These are phyloP conservation scores for Metarhizium robertsii DNA, from an alignment of 2,329 filamentous ascomycete species.

Conservation along the genomic window DNA sequence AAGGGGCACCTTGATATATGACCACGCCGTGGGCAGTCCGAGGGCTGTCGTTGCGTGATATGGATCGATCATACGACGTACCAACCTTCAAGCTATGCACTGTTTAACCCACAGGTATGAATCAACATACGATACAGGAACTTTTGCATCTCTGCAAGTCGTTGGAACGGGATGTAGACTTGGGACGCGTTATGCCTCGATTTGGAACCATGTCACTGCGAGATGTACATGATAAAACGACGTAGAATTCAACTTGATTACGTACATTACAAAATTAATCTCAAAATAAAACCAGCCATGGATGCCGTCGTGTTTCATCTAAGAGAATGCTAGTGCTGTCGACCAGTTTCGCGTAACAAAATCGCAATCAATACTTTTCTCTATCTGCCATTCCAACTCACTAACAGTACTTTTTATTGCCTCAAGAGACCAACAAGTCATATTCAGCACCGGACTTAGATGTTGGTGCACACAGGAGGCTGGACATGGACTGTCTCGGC, in stretches of 20 bases:
- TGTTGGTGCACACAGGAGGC: not conserved
- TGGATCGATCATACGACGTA: not conserved
- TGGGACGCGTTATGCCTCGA: not conserved
- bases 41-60: not conserved
- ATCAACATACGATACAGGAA: not conserved
- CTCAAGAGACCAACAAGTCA: not conserved
- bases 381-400: not conserved
- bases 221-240: not conserved
- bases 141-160: not conserved
- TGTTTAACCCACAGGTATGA: not conserved
- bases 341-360: not conserved
- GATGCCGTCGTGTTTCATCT: not conserved
- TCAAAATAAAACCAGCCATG: not conserved
- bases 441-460: not conserved
- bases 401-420: not conserved
- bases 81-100: not conserved
- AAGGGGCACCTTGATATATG: no score
- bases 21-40: no score
- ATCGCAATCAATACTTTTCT: not conserved
- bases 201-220: not conserved
- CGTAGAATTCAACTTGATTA: not conserved
- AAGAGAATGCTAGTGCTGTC: not conserved
- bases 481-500: constrained; percentile 1
- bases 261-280: not conserved
- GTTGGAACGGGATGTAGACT: not conserved